Evolutionary conservation across 352 stramenopile genomes (phyloP).

Genomic region (Phytopythium delawarense): DNA sequence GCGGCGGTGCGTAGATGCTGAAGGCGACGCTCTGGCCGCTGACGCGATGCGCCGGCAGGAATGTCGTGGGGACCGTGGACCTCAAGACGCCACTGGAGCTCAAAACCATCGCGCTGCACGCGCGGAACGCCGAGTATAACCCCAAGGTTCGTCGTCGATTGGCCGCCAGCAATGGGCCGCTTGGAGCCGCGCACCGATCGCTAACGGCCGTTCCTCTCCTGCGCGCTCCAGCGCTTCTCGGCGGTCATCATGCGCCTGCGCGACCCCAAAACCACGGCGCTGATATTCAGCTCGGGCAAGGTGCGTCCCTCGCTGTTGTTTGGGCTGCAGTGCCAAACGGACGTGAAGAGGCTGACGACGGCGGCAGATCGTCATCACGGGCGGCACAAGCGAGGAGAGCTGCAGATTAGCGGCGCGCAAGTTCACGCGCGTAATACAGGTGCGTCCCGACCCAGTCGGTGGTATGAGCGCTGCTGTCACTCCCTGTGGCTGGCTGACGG

Average conservation of each 20-base stretch:
- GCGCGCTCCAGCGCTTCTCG: slow-evolving; percentile 84
- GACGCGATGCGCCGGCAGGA: slow-evolving; percentile 42
- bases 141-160: slow-evolving; percentile 73
- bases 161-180: no score
- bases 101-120: slow-evolving; percentile 95
- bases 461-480: no score
- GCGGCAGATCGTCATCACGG: slow-evolving; percentile 81
- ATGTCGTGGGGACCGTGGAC: slow-evolving; percentile 95
- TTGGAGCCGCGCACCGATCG: neutral
- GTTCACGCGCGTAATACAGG: slow-evolving; percentile 84
- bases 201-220: neutral
- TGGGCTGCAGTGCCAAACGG: neutral
- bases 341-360: neutral
- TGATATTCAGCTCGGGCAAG: slow-evolving; percentile 98
- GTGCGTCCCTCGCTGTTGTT: slow-evolving; percentile 20
- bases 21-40: neutral
- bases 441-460: slow-evolving; percentile 7
- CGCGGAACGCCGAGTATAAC: slow-evolving; percentile 99
- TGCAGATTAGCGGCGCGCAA: slow-evolving; percentile 81
- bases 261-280: slow-evolving; percentile 95
- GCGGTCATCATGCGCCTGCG: slow-evolving; percentile 95
- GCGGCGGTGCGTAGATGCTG: no score
- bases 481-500: neutral
- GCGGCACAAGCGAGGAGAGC: slow-evolving; percentile 77
- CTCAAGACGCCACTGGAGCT: slow-evolving; percentile 94